These are phyloP conservation scores for Talaromyces sp. DNA, from an alignment of 2,329 filamentous ascomycete genomes.

Conservation along the genomic window DNA sequence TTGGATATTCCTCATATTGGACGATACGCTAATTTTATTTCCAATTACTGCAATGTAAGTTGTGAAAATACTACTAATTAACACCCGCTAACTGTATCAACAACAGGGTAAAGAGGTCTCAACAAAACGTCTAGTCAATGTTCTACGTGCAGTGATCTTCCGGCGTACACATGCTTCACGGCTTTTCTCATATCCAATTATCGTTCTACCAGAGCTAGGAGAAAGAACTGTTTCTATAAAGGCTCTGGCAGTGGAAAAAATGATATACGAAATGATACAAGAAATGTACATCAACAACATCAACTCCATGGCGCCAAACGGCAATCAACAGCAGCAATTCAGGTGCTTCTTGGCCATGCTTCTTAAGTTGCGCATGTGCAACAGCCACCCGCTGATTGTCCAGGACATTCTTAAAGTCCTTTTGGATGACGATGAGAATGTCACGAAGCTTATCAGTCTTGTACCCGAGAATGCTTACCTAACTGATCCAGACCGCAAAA, in stretches of 20 bases:
- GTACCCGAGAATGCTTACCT: background rate
- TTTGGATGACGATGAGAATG: background rate
- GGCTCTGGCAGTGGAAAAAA: conserved; percentile 19
- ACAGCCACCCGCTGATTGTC: conserved; percentile 7
- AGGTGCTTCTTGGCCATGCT: conserved; percentile 10
- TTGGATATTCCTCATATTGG: conserved; percentile 26
- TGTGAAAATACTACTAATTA: conserved; percentile 5
- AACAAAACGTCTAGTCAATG: conserved; percentile 21
- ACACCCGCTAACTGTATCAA: background rate
- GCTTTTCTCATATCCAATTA: conserved; percentile 50
- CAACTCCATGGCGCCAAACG: background rate
- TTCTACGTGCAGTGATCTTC: conserved; percentile 45
- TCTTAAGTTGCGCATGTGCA: conserved; percentile 7
- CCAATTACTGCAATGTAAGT: conserved; percentile 22
- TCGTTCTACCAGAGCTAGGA: conserved; percentile 50
- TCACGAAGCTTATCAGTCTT: background rate
- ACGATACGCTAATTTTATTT: conserved; percentile 19
- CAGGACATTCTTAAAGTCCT: conserved; percentile 6
- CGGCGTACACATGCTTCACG: conserved; percentile 52
- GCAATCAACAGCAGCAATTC: background rate
- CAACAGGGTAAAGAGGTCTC: conserved; percentile 15
- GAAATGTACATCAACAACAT: background rate
- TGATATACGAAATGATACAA: conserved; percentile 5
- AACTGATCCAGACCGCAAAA: background rate
- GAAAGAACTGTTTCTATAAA: conserved; percentile 40